These are phyloP conservation scores for Debaryomyces nepalensis DNA, from an alignment of 1,139 yeast genomes.

Conservation along the genomic window DNA sequence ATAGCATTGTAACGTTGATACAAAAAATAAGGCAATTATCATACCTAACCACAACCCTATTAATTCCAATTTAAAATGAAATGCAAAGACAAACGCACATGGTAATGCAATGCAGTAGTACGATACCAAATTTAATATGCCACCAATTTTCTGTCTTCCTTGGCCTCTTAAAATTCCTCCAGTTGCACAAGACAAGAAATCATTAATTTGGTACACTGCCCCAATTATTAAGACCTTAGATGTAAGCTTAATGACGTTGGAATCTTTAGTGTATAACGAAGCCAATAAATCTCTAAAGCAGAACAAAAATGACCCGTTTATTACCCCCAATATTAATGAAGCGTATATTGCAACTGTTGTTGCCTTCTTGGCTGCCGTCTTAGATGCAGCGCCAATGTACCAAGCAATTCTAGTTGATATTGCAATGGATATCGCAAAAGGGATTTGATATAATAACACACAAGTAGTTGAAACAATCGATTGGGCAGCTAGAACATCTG, in stretches of 20 bases:
- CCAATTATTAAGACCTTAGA: slow-evolving; percentile 56
- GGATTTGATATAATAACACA: slow-evolving; percentile 70
- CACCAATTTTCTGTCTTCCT: slow-evolving; percentile 70
- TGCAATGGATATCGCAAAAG: slow-evolving; percentile 76
- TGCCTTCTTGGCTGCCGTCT: slow-evolving; percentile 49
- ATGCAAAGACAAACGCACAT: slow-evolving; percentile 57
- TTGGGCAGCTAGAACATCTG: slow-evolving; percentile 72
- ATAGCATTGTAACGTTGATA: slow-evolving; percentile 50
- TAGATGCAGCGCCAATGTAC: slow-evolving; percentile 74
- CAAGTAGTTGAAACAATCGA: slow-evolving; percentile 72
- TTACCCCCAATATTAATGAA: slow-evolving; percentile 48
- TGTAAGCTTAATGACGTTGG: slow-evolving; percentile 54
- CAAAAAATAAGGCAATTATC: slow-evolving; percentile 56
- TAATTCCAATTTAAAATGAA: slow-evolving; percentile 47
- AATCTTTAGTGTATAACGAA: slow-evolving; percentile 54
- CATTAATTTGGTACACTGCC: slow-evolving; percentile 63
- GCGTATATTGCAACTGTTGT: slow-evolving; percentile 45
- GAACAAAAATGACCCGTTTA: slow-evolving; percentile 43
- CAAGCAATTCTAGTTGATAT: slow-evolving; percentile 79
- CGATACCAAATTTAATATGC: slow-evolving; percentile 57
- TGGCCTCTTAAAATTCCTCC: slow-evolving; percentile 70
- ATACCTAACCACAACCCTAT: slow-evolving; percentile 68
- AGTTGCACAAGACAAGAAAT: slow-evolving; percentile 56
- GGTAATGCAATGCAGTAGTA: slow-evolving; percentile 67
- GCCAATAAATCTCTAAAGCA: slow-evolving; percentile 48